Percentiles rank a stretch among this genome's conserved stretches.
These are phyloP conservation scores for Passiflora organensis DNA, from an alignment of 345 rosid genomes.

Conservation along the genomic window DNA sequence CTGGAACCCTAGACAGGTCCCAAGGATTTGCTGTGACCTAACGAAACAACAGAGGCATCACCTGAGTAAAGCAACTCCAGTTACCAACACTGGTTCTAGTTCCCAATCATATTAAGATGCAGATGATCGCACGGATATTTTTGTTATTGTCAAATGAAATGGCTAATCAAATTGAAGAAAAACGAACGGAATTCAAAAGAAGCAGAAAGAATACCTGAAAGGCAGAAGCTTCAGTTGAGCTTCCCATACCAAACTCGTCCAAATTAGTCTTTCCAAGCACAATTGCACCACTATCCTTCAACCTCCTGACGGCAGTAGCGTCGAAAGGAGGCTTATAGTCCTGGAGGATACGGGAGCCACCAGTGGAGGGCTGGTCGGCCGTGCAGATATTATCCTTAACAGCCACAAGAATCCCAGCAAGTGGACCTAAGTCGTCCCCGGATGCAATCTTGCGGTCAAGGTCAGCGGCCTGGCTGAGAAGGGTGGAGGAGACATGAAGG, in stretches of 20 bases:
- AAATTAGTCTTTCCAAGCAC: slow-evolving; percentile 85
- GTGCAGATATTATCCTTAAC: slow-evolving; percentile 89
- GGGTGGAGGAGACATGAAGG: slow-evolving; percentile 62
- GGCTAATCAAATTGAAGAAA: not conserved
- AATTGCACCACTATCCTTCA: slow-evolving; percentile 65
- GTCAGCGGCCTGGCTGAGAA: slow-evolving; percentile 44
- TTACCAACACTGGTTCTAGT: slow-evolving; percentile 6
- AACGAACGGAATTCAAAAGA: too few species aligned
- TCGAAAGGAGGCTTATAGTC: slow-evolving; percentile 73
- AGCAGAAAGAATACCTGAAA: slow-evolving; percentile 47
- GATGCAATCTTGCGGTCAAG: slow-evolving; percentile 44
- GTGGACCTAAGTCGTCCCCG: slow-evolving; percentile 64
- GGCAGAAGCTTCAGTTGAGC: slow-evolving; percentile 81
- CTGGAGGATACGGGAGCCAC: slow-evolving; percentile 69
- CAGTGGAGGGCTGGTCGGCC: slow-evolving; percentile 80
- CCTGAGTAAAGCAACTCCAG: slow-evolving; percentile 40
- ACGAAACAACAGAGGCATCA: slow-evolving; percentile 37
- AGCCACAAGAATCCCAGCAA: slow-evolving; percentile 73
- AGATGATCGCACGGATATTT: too few species aligned
- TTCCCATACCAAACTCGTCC: slow-evolving; percentile 97
- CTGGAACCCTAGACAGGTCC: slow-evolving; percentile 88
- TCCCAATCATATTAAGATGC: too few species aligned
- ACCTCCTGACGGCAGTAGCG: slow-evolving; percentile 65
- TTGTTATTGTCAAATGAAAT: too few species aligned
- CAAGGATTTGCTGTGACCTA: slow-evolving; percentile 90